Conservation (phyloP, 257 asterid genomes). For the Scutellaria minor region DNA sequence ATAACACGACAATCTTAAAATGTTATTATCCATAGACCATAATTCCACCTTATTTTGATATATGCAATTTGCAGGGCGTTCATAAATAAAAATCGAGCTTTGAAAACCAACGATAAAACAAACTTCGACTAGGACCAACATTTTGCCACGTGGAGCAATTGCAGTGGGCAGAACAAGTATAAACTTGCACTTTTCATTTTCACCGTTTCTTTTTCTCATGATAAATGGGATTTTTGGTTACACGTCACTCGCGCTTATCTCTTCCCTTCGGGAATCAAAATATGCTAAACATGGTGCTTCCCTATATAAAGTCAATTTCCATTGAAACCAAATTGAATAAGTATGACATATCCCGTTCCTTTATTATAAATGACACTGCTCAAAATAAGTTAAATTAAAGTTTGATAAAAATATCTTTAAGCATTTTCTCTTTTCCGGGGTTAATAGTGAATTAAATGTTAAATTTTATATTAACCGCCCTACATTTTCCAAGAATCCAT, state of each 20-base stretch:
- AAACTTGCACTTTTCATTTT: neutral
- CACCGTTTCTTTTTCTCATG: neutral
- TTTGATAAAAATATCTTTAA: no score
- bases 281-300: neutral
- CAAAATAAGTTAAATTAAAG: no score
- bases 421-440: no score
- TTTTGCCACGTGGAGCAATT: neutral
- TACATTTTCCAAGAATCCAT: neutral
- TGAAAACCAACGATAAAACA: neutral
- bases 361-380: no score
- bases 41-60: no score
- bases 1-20: no score
- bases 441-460: no score
- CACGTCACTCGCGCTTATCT: neutral
- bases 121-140: neutral
- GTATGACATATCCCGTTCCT: no score
- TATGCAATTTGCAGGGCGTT: neutral
- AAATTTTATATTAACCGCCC: conserved; percentile 15
- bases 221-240: no score
- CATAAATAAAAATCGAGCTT: neutral
- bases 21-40: no score
- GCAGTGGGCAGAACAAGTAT: neutral
- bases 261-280: neutral
- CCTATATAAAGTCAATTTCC: no score
- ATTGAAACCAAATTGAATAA: neutral